Evolutionary conservation across 2,329 filamentous ascomycete genomes (phyloP), one percentile per base, ranked within the genome.

Genomic region (Monilinia laxa): DNA sequence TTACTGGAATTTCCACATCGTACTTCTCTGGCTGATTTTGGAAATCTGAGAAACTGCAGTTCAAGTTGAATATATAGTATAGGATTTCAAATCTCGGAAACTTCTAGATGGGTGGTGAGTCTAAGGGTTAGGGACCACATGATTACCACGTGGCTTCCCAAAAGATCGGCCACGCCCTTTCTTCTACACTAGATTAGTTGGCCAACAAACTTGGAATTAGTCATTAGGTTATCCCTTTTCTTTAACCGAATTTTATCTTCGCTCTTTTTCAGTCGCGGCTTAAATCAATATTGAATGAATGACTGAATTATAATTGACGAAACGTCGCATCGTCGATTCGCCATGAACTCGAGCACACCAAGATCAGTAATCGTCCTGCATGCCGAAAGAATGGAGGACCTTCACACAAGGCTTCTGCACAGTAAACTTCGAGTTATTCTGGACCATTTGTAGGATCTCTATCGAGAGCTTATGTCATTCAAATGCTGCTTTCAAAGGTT

Each of bases 101-200:
- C 42, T 35, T 59, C 42, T 59, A 35, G 25, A 59, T 31, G 28
- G 38, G 38, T 45, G 14, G 5, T 16, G 20, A n/a, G 47, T n/a
- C 7, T n/a, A 16, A 49, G 57, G 28, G n/a, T 42, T 49, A 2
- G 40, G 28, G 42, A 59, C 11, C 40, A 58, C 40, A 58, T 31
- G 56, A 31, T 31, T n/a, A 58, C 25, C 25, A 49, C 57, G 42
- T 49, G 25, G 40, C 40, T n/a, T 59, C 14, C 12, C 28, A 23
- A 38, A 35, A 59, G 16, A 59, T 59, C 28, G 47, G 2, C 28
- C 25, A 35, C 42, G 57, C 57, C 57, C 57, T 60, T 23, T 12
- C 28, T 47, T 25, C 7, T 47, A 45, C 55, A 42, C 28, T 28
- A 10, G 23, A 3, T 11, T 45, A 42, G 14, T 10, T n/a, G 1